Evolutionary conservation across 2,329 filamentous ascomycete species (phyloP), one percentile per base, ranked within the genome.

Genomic region (Neofusicoccum parvum): DNA sequence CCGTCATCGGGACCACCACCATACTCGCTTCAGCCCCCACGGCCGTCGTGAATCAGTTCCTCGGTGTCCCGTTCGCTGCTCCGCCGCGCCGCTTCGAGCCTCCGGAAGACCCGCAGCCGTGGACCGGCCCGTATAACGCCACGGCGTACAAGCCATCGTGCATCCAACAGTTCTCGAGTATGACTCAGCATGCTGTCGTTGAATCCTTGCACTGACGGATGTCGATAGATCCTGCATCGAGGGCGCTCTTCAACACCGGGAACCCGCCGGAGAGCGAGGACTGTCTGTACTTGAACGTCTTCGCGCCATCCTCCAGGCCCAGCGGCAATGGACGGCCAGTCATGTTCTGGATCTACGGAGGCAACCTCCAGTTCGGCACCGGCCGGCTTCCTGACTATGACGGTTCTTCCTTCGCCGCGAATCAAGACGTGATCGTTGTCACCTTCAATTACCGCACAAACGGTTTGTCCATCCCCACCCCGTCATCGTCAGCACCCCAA

Each of bases 391-490:
- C 83, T 3, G 82, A 87, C 62, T 90, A 90, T 72, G 90, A 90
- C 70, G 78, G 88, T 65, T 85, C 84, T 12, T 85, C 83, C 65
- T 82, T 89, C 54, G 85, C 90, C 1, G 51, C 34, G 11, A 39
- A 39, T 5, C 73, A 82, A 60, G 78, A 81, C 17, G 73, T 78
- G 23, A 71, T 78, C 49, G 75, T 70, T 7, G 70, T 73, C 4
- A 75, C 74, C 20, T 76, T 76, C 68, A 78, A 78, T 64, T 77
- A 78, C 50, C 83, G 89, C 7, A 82, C 91, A 54, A 87, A 87
- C 2, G 84, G 86, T 7, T 82, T 92, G 71, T 91, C 90, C 0
- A 10, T 39, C 12, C 92, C 94, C 75, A n/a, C n/a, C n/a, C n/a
- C 75, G 91, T 32, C 83, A 86, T 7, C 27, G 27, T 5, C 27